Conservation (phyloP, 2,329 filamentous ascomycete genomes). For the Penicillium olsonii region DNA sequence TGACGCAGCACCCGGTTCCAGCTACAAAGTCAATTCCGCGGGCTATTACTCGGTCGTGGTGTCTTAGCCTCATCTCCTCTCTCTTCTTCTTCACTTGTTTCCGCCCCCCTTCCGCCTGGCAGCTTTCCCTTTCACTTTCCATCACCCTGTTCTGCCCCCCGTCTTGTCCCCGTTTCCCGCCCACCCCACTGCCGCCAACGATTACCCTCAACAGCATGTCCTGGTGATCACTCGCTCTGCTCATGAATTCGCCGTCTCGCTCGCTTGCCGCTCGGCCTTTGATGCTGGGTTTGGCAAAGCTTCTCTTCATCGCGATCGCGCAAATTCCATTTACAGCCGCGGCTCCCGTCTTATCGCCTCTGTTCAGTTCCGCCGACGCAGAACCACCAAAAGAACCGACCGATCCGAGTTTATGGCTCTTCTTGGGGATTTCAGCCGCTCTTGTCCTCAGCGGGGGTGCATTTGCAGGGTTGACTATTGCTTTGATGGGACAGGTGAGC, state of each 20-base stretch:
- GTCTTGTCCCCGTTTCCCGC: not conserved
- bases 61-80: not conserved
- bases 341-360: conserved; percentile 34
- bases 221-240: not conserved
- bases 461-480: conserved; percentile 83
- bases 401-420: conserved; percentile 74
- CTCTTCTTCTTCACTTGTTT: not conserved
- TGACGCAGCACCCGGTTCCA: not conserved
- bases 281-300: conserved; percentile 44
- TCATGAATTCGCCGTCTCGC: conserved; percentile 33
- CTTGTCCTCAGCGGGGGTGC: conserved; percentile 87
- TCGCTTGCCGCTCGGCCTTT: conserved; percentile 41
- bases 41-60: too few relatives aligned
- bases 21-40: not conserved
- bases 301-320: conserved; percentile 39
- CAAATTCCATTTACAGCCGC: conserved; percentile 43
- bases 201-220: conserved; percentile 7
- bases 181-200: not conserved
- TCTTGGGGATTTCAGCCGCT: conserved; percentile 73
- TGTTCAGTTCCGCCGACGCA: conserved; percentile 18
- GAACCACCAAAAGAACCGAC: conserved; percentile 54
- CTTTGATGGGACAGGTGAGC: conserved; percentile 61
- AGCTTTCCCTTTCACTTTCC: not conserved
- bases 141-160: too few relatives aligned
- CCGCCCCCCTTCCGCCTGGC: not conserved